Evolutionary conservation across 2,329 filamentous ascomycete species (phyloP), one percentile per base, ranked within the genome.

Genomic region (Sporothrix mexicana): DNA sequence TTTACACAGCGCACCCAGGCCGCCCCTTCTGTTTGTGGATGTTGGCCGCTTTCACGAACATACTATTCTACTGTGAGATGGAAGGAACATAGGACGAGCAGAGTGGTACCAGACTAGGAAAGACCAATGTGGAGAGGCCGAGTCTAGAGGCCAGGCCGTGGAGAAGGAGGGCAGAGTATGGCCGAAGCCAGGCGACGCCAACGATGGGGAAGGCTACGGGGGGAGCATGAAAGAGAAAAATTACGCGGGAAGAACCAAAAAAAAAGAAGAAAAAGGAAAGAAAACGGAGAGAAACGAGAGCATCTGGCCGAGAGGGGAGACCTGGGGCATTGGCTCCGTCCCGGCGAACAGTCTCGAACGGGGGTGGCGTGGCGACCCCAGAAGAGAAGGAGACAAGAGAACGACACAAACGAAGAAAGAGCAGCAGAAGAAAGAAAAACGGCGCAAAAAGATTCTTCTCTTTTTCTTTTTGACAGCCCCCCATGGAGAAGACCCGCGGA

Each of bases 301-400:
- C 62, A 57, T 53, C 47, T 53, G 47, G 64, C 64, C 64, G 64
- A 68, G 64, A 36, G 15, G 23, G 47, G 62, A 43, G 62, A 36
- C 8, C 64, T 67, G 62, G 62, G 62, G 62, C 62, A 66, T 13
- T 66, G 62, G 62, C 43, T 66, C 62, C 20, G 62, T 66, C 20
- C 62, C 43, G 43, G 20, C 8, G n/a, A 20, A 20, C 23, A 66
- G 62, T 68, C 64, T 67, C 20, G 45, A 67, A 51, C 64, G 64
- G 64, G 45, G 43, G 62, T 66, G 43, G 62, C 43, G 62, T 51
- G 41, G n/a, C 41, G 61, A 55, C 66, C 47, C 47, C 45, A 41
- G 64, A 13, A 68, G 45, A 20, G n/a, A 36, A 10, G 25, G 30
- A 41, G 30, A 61, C 10, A 25, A 68, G 51, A 51, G 43, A 68